Percentiles rank a stretch among this genome's conserved stretches.
Evolutionary conservation across 768 basidiomycete species (phyloP).

Genomic region (Podaxis sp.): DNA sequence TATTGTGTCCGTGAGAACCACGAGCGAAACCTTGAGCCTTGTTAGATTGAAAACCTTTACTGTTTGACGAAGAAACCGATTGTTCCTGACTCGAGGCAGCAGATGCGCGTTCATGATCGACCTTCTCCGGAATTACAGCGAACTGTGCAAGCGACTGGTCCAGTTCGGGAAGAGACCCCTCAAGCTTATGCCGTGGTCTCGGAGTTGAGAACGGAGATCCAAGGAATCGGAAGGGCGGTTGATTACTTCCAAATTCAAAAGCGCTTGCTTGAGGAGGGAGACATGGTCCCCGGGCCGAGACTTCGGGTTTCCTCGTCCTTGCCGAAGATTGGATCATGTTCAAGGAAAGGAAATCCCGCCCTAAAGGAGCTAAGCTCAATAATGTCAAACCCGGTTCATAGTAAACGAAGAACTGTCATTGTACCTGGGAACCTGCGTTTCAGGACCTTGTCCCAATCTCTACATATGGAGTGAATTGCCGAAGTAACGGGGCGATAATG

Average conservation of each 20-base stretch:
- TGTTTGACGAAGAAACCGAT: not conserved
- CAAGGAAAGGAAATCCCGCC: not conserved
- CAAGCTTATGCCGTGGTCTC: conserved; percentile 16
- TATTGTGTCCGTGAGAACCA: conserved; percentile 22
- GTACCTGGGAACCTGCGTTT: conserved; percentile 28
- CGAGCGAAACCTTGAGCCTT: not conserved
- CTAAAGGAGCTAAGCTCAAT: not conserved
- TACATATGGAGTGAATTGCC: conserved; percentile 16
- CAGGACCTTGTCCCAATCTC: conserved; percentile 40
- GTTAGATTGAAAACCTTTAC: not conserved
- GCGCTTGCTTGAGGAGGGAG: not conserved
- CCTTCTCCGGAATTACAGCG: not conserved
- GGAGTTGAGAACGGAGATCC: conserved; percentile 5
- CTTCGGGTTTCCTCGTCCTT: not conserved
- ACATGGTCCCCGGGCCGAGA: not conserved
- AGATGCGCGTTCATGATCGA: not conserved
- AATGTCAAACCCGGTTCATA: not conserved
- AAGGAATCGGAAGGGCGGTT: conserved; percentile 10
- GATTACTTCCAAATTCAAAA: not conserved
- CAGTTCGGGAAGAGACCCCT: not conserved
- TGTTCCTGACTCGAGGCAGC: not conserved
- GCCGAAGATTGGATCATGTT: not conserved
- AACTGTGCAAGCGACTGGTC: not conserved
- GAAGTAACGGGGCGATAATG: conserved; percentile 11
- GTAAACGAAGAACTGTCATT: not conserved